Base-by-base conservation (phyloP, 148 eudicot genomes). In the Selenicereus undatus region DNA sequence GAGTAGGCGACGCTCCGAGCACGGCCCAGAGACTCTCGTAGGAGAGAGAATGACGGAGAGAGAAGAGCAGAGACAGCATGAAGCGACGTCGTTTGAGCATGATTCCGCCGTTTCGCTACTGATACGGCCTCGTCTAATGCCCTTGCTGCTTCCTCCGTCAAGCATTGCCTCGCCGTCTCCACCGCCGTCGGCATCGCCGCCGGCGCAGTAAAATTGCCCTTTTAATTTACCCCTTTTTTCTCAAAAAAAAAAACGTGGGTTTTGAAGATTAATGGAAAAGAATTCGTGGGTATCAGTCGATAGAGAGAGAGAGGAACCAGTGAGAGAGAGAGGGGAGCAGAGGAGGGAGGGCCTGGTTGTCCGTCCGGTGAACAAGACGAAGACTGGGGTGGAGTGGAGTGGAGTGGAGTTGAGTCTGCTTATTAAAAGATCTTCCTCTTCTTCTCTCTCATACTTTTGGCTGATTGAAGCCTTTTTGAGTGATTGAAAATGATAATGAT, bases 101-200 rank as follows among this genome's bases (percentile, higher is more conserved):
- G 99, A 79, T 90, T 90, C 0, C 99, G 89, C 35, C 97, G 93
- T 29, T 93, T 91, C 1, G 99, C 99, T 54, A 93, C 91, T 36
- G 92, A 65, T 1, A 93, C 94, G n/a, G 99, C 97, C 72, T 92
- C 98, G 90, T 96, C 94, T n/a, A 96, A 85, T 0, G 88, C 94
- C 18, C 86, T 80, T 11, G 90, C 89, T 3, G 98, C 90, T 80
- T 91, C 97, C 7, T 91, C 91, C 1, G 98, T 93, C 43, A 96
- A 84, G 88, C 99, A 96, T 92, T 92, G 97, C 79, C 97, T 74
- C 60, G 98, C 99, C 26, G 93, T 78, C 77, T 81, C 56, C 0
- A 93, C 99, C 89, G 98, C 95, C 89, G 94, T 96, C 80, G 97
- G 99, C 99, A 96, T 96, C 86, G 77, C 91, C 86, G 84, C 62